phyloP scores from a whole-genome alignment of 768 basidiomycete species.

The Mycena venus region DNA sequence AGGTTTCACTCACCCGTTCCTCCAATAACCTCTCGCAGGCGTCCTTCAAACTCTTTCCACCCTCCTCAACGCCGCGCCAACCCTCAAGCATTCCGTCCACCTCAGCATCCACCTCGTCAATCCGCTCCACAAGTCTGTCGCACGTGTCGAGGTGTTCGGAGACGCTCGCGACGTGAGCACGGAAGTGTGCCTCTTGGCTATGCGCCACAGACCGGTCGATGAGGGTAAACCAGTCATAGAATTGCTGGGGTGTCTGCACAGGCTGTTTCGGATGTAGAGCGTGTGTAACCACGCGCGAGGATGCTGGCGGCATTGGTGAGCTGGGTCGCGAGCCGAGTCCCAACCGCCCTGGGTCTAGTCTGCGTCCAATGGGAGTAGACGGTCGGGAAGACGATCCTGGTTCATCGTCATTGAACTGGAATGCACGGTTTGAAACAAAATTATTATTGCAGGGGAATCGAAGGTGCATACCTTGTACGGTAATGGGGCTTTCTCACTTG shows the following conservation, averaged over 20 bases:
- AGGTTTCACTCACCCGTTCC: conserved; percentile 76
- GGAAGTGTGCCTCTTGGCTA: conserved; percentile 94
- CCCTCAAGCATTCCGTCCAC: conserved; percentile 87
- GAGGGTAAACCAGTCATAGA: conserved; percentile 95
- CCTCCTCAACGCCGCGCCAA: conserved; percentile 91
- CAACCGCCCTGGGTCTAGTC: conserved; percentile 34
- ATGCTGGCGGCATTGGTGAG: conserved; percentile 26
- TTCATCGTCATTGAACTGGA: conserved; percentile 35
- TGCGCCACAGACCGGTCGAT: conserved; percentile 93
- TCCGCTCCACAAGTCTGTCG: conserved; percentile 76
- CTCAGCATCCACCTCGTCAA: conserved; percentile 80
- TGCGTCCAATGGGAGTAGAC: conserved; percentile 52
- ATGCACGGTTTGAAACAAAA: conserved; percentile 46
- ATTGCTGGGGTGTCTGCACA: conserved; percentile 93
- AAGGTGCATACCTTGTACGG: conserved; percentile 78
- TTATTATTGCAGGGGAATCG: not conserved
- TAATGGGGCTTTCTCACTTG: conserved; percentile 70
- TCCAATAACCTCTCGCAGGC: conserved; percentile 92
- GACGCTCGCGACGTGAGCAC: conserved; percentile 85
- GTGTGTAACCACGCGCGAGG: conserved; percentile 50
- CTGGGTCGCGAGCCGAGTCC: conserved; percentile 25
- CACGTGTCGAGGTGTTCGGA: conserved; percentile 84
- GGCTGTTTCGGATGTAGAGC: conserved; percentile 82
- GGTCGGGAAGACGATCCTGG: conserved; percentile 44
- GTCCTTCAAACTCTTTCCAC: conserved; percentile 91